Evolutionary conservation across 306 rosid species (phyloP).

Genomic region (Hippophae rhamnoides): DNA sequence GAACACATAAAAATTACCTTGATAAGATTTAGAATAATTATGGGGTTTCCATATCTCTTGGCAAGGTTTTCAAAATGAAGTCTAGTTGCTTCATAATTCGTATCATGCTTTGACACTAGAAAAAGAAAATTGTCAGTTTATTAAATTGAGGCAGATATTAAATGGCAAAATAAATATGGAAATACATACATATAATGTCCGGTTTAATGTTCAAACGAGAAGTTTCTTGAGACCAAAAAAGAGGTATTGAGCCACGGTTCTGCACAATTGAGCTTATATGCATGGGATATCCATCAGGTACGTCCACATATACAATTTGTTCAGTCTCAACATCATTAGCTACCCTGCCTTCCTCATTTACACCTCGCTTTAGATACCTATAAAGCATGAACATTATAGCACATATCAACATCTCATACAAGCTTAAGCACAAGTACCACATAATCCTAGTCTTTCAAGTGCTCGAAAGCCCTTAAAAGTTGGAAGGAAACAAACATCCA

Average conservation of each 20-base stretch:
- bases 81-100: conserved; percentile 68
- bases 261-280: conserved; percentile 92
- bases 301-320: conserved; percentile 73
- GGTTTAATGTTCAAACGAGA: conserved; percentile 89
- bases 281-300: conserved; percentile 47
- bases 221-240: conserved; percentile 96
- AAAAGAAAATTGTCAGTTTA: conserved; percentile 23
- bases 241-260: conserved; percentile 94
- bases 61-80: conserved; percentile 95
- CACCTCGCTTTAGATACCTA: conserved; percentile 96
- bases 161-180: conserved; percentile 5
- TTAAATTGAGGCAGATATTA: conserved; percentile 4
- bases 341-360: conserved; percentile 90
- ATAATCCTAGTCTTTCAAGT: too few species aligned
- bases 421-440: too few species aligned
- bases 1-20: conserved; percentile 42
- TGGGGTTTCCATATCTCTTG: conserved; percentile 84
- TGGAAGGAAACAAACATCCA: too few species aligned
- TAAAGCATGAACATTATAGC: conserved; percentile 3
- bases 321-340: conserved; percentile 99
- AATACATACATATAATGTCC: conserved; percentile 71
- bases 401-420: conserved; percentile 3
- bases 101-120: conserved; percentile 68
- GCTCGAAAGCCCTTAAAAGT: too few species aligned
- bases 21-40: conserved; percentile 83